These are phyloP conservation scores for Hypoxylon sp. DNA, from an alignment of 2,329 filamentous ascomycete genomes.

Conservation along the genomic window DNA sequence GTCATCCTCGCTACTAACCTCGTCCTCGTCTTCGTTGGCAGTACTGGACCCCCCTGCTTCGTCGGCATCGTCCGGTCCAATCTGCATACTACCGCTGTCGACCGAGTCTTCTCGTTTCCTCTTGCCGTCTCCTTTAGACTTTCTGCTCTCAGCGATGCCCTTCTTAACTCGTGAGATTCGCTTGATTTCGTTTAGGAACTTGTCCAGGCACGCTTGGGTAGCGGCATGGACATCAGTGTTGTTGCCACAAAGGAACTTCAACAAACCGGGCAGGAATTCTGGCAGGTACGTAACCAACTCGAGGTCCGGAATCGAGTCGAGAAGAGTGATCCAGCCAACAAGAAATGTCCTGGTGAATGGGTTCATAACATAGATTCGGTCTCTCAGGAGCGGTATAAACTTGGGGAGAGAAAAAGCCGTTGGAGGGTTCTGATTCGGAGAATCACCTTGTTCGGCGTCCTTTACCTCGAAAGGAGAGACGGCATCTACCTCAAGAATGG, in stretches of 20 bases:
- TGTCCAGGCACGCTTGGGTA: slow-evolving; percentile 86
- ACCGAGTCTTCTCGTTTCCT: slow-evolving; percentile 74
- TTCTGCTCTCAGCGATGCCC: slow-evolving; percentile 86
- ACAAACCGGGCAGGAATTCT: slow-evolving; percentile 86
- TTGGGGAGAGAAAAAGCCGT: slow-evolving; percentile 90
- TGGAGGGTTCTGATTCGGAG: slow-evolving; percentile 60
- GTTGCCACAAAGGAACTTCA: slow-evolving; percentile 90
- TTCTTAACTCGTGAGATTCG: slow-evolving; percentile 93
- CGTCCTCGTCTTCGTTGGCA: slow-evolving; percentile 61
- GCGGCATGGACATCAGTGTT: slow-evolving; percentile 95
- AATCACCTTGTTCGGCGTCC: slow-evolving; percentile 49
- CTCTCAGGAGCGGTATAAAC: slow-evolving; percentile 93
- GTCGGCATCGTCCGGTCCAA: slow-evolving; percentile 66
- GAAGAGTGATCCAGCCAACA: slow-evolving; percentile 92
- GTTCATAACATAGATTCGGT: slow-evolving; percentile 92
- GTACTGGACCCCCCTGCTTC: slow-evolving; percentile 66
- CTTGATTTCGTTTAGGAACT: slow-evolving; percentile 92
- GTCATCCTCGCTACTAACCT: slow-evolving; percentile 79
- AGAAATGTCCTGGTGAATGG: slow-evolving; percentile 95
- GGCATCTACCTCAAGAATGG: slow-evolving; percentile 70
- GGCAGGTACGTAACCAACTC: slow-evolving; percentile 93
- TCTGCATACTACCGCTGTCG: slow-evolving; percentile 69
- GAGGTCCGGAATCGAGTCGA: slow-evolving; percentile 96
- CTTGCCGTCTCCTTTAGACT: slow-evolving; percentile 71
- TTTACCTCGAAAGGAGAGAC: slow-evolving; percentile 58